Base-by-base conservation (phyloP, 2,329 filamentous ascomycete genomes). In the Dryadomyces quercus-mongolicae region DNA sequence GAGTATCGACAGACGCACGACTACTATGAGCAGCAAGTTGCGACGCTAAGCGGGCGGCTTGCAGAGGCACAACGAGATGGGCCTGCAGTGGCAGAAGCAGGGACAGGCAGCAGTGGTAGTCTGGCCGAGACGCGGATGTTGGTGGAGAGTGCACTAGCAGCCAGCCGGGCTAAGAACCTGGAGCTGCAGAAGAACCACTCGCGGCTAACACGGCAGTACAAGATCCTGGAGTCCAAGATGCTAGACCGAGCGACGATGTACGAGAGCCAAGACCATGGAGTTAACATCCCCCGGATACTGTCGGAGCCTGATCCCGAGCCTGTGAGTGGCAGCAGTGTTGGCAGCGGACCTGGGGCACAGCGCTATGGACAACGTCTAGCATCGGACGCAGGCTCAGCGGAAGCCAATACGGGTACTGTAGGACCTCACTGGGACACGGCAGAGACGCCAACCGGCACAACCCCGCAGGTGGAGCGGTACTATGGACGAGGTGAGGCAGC, bases 151-250 rank as follows among this genome's bases (percentile, higher is more conserved):
- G 67, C 72, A 1, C 64, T 81, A 15, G 71, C 74, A 34, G 73
- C 75, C n/a, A 78, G 73, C 60, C 69, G 75, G 49, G 70, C 72
- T 1, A 78, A 76, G 63, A 75, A 81, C 57, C 67, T 70, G 0
- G 77, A 80, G 59, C 64, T 81, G 56, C 74, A 78, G 60, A 75
- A 71, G 61, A 76, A 77, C 56, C 72, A 77, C 60, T 66, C 67
- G 48, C 67, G 73, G 20, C 67, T 81, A 50, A 69, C 70, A 60
- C 72, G 71, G 52, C 78, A 77, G 60, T 78, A 78, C 61, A 74
- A 71, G 13, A 70, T 71, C 1, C 64, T 80, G 20, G 74, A 81
- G 63, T 73, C 57, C 10, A 49, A 56, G 50, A n/a, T 38, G 6
- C 52, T 60, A 15, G 58, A 59, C 20, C 53, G 38, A 2, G 47